A percentile compares a stretch with the other conserved stretches of the same genome.
Conservation (phyloP, 2,329 filamentous ascomycete genomes). For the Lachnellula cervina region DNA sequence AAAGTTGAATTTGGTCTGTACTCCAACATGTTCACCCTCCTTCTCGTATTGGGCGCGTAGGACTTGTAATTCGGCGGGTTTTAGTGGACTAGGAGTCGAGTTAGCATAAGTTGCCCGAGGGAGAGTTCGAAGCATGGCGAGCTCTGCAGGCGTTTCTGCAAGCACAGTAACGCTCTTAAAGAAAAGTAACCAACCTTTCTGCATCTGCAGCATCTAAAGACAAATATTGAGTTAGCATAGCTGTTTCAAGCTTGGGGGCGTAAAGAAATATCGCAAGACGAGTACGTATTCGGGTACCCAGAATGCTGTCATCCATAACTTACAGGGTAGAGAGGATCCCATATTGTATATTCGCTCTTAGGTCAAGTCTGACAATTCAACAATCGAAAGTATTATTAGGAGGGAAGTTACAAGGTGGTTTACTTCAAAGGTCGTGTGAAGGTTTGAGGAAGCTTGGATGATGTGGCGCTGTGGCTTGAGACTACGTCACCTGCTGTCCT, state of each 20-base stretch:
- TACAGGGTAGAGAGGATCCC: constrained; percentile 34
- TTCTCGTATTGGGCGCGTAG: constrained; percentile 93
- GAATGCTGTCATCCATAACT: constrained; percentile 24
- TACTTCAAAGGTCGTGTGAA: neutral
- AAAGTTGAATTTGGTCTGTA: constrained; percentile 99
- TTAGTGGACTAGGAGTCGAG: constrained; percentile 63
- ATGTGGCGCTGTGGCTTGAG: constrained; percentile 18
- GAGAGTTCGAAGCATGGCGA: neutral
- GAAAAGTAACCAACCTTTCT: constrained; percentile 64
- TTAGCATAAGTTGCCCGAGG: constrained; percentile 13
- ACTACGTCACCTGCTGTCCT: constrained; percentile 14
- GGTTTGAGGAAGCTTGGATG: neutral
- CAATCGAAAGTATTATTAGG: neutral
- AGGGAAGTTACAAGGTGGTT: constrained; percentile 16
- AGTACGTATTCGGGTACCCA: constrained; percentile 26
- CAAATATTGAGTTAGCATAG: constrained; percentile 27
- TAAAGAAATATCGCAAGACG: constrained; percentile 23
- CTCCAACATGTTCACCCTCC: constrained; percentile 91
- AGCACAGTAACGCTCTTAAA: neutral
- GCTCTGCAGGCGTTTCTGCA: neutral
- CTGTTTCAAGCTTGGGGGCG: constrained; percentile 22
- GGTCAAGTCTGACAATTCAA: neutral
- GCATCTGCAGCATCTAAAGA: constrained; percentile 88
- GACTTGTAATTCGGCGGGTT: constrained; percentile 86
- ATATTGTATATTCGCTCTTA: constrained; percentile 19